Conservation (phyloP, 2,329 filamentous ascomycete species). For the Ascochyta koolunga region DNA sequence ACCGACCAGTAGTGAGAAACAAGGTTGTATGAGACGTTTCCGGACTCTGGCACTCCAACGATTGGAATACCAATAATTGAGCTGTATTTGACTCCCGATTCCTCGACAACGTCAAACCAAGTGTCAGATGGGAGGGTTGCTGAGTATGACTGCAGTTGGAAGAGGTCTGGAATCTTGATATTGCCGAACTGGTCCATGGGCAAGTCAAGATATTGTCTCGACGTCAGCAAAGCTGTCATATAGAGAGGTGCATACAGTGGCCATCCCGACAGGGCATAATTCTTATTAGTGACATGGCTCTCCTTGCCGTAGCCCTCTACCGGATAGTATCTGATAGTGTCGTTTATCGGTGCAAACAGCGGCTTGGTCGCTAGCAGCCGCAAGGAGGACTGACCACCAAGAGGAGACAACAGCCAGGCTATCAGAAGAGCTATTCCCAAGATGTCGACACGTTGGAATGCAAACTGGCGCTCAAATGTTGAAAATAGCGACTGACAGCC, state of each 20-base stretch:
- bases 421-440: constrained; percentile 1
- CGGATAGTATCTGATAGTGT: neutral
- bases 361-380: neutral
- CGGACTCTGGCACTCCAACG: too few relatives aligned
- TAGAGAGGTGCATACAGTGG: neutral
- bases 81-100: too few relatives aligned
- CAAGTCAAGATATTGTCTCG: too few relatives aligned
- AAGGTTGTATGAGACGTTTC: too few relatives aligned
- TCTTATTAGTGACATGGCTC: neutral
- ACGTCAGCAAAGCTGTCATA: neutral
- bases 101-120: too few relatives aligned
- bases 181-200: too few relatives aligned
- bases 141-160: too few relatives aligned
- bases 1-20: too few relatives aligned
- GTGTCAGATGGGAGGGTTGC: too few relatives aligned
- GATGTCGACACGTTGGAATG: constrained; percentile 5
- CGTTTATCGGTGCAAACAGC: neutral
- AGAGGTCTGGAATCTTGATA: too few relatives aligned
- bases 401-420: neutral
- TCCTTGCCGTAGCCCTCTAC: neutral
- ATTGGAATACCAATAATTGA: too few relatives aligned
- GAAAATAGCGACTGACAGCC: constrained; percentile 20
- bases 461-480: constrained; percentile 15
- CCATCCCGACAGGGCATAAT: neutral
- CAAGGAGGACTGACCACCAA: neutral